Conservation (phyloP, 1,139 yeast species). For the Magnusiomyces clavatus region DNA sequence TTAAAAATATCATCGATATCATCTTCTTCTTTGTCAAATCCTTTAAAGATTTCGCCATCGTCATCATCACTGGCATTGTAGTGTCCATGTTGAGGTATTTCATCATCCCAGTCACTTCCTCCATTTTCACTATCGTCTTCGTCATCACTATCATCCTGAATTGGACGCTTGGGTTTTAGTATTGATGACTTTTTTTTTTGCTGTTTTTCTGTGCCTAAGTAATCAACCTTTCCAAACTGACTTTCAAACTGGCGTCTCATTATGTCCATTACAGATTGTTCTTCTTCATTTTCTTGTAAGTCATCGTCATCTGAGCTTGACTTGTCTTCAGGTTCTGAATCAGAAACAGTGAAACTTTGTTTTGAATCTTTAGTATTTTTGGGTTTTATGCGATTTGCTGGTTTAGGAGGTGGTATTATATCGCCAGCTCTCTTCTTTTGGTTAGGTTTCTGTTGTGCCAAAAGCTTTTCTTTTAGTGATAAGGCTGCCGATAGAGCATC, state of each 20-base stretch:
- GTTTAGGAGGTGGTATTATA: too few species aligned
- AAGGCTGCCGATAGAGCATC: constrained; percentile 4
- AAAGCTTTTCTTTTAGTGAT: constrained; percentile 7
- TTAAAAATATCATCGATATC: background rate
- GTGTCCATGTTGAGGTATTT: background rate
- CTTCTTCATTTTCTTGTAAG: constrained; percentile 5
- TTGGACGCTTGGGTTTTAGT: background rate
- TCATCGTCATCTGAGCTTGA: constrained; percentile 2
- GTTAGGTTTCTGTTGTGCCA: constrained; percentile 1
- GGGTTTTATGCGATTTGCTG: background rate
- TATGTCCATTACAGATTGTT: constrained; percentile 7
- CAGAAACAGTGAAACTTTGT: background rate
- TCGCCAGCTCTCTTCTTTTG: too few species aligned
- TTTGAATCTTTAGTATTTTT: background rate
- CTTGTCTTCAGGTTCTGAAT: constrained; percentile 3
- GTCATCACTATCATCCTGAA: background rate
- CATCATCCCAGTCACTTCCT: background rate
- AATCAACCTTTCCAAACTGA: constrained; percentile 18
- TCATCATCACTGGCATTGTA: too few species aligned
- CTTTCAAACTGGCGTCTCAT: constrained; percentile 14
- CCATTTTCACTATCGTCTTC: background rate
- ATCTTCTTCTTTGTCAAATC: background rate
- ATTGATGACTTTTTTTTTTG: background rate
- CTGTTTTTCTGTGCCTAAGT: constrained; percentile 1
- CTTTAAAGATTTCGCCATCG: background rate